These are phyloP conservation scores for Rhodotorula toruloides DNA, from an alignment of 768 basidiomycete genomes.

Conservation along the genomic window DNA sequence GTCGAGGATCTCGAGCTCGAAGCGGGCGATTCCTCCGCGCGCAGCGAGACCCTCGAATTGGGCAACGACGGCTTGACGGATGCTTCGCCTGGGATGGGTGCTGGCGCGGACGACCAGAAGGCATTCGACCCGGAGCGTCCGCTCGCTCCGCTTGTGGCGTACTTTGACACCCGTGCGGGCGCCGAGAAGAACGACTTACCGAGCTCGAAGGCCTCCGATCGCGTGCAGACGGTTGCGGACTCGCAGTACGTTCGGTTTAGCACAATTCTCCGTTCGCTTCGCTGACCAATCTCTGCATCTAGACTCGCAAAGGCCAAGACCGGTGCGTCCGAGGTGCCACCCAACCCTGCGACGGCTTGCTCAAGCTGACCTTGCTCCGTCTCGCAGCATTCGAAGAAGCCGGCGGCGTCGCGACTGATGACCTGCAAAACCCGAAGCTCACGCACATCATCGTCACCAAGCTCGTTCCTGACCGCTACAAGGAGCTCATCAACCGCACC, in stretches of 20 bases:
- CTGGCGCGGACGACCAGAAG: background rate
- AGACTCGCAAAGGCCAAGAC: constrained; percentile 10
- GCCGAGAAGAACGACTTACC: constrained; percentile 56
- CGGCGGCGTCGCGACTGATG: constrained; percentile 64
- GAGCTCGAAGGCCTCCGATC: background rate
- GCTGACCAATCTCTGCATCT: background rate
- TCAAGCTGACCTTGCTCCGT: background rate
- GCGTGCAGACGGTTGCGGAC: constrained; percentile 53
- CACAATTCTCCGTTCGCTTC: no score
- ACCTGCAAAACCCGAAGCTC: constrained; percentile 67
- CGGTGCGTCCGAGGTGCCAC: background rate
- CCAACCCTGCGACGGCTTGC: background rate
- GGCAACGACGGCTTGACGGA: background rate
- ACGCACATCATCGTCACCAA: constrained; percentile 67
- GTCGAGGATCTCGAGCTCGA: constrained; percentile 6
- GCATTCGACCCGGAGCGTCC: constrained; percentile 12
- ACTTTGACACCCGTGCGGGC: constrained; percentile 75
- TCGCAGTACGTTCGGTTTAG: constrained; percentile 57
- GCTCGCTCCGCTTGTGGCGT: constrained; percentile 45
- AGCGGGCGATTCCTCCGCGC: no score
- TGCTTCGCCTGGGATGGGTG: background rate
- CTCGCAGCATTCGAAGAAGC: constrained; percentile 53
- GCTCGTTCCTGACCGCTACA: constrained; percentile 1
- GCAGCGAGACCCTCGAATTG: no score
- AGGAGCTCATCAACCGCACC: constrained; percentile 17